A percentile compares a stretch with the other conserved stretches of the same genome.
Conservation (phyloP, 2,329 filamentous ascomycete genomes). For the Xylaria sp. region DNA sequence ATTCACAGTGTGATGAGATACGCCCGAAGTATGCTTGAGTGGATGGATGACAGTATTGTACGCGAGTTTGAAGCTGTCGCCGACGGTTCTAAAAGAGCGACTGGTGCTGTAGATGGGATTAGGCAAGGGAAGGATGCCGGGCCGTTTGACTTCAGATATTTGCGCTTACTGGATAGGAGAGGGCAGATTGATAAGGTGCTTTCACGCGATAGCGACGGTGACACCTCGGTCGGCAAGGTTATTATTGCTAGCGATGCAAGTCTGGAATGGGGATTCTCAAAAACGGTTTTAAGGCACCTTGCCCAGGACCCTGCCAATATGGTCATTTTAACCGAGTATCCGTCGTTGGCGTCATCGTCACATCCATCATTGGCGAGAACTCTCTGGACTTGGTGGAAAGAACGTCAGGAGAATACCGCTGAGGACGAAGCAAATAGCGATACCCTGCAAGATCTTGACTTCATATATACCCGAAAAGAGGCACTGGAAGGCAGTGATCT, state of each 20-base stretch:
- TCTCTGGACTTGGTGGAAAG: slow-evolving; percentile 83
- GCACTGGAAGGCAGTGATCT: slow-evolving; percentile 81
- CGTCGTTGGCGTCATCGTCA: slow-evolving; percentile 56
- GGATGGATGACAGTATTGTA: slow-evolving; percentile 97
- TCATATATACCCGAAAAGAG: slow-evolving; percentile 69
- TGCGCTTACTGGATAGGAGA: slow-evolving; percentile 84
- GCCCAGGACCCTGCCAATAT: slow-evolving; percentile 83
- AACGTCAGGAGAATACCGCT: slow-evolving; percentile 61
- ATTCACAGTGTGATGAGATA: slow-evolving; percentile 90
- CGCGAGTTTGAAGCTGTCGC: slow-evolving; percentile 85
- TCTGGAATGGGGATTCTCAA: slow-evolving; percentile 94
- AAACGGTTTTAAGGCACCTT: slow-evolving; percentile 77
- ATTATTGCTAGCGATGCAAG: slow-evolving; percentile 92
- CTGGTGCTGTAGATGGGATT: slow-evolving; percentile 57
- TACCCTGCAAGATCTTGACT: slow-evolving; percentile 65
- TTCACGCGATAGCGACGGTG: slow-evolving; percentile 56
- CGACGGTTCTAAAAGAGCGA: slow-evolving; percentile 58
- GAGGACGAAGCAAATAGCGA: slow-evolving; percentile 63
- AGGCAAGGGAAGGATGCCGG: slow-evolving; percentile 66
- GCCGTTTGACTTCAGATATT: slow-evolving; percentile 89
- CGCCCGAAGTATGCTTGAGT: slow-evolving; percentile 94
- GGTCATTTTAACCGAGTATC: slow-evolving; percentile 84
- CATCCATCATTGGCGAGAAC: slow-evolving; percentile 72
- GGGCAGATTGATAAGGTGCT: slow-evolving; percentile 79
- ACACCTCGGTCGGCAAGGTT: slow-evolving; percentile 68